Evolutionary conservation across 441 rosid species (phyloP).

Genomic region (Brassica hybrid): DNA sequence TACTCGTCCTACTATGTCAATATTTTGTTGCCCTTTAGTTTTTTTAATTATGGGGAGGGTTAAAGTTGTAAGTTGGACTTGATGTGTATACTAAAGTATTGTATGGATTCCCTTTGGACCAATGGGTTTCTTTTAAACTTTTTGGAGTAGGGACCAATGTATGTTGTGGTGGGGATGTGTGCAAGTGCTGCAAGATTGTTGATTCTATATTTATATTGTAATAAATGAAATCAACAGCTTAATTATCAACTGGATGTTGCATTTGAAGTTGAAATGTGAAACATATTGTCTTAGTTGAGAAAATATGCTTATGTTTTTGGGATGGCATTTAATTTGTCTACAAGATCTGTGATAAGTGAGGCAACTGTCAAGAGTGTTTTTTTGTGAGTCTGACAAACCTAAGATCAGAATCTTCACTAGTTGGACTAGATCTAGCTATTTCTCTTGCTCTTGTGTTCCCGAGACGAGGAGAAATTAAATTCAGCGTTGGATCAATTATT

Average conservation of each 20-base stretch:
- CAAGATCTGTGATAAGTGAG: conserved; percentile 39
- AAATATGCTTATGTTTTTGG: conserved; percentile 17
- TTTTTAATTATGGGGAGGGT: conserved; percentile 31
- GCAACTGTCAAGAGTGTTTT: conserved; percentile 13
- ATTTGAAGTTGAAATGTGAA: conserved; percentile 4
- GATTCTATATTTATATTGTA: neutral
- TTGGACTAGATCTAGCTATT: conserved; percentile 34
- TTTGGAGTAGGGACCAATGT: conserved; percentile 42
- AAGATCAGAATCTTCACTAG: conserved; percentile 23
- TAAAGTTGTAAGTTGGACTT: conserved; percentile 39
- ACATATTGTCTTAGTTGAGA: conserved; percentile 19
- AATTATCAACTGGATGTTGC: conserved; percentile 7
- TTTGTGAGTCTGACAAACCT: conserved; percentile 32
- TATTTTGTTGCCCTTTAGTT: conserved; percentile 26
- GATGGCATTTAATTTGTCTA: conserved; percentile 37
- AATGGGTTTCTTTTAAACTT: conserved; percentile 28
- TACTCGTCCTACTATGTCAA: conserved; percentile 25
- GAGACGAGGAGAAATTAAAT: conserved; percentile 19
- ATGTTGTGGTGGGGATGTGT: conserved; percentile 32
- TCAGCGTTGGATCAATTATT: conserved; percentile 28
- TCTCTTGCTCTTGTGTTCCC: conserved; percentile 24
- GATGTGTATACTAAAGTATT: conserved; percentile 43
- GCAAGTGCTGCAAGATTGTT: conserved; percentile 30
- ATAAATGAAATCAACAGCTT: conserved; percentile 26
- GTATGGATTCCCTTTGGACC: conserved; percentile 38